Conservation (phyloP, 192 early-diverging fungal genomes). For the Paraglomus occultum region DNA sequence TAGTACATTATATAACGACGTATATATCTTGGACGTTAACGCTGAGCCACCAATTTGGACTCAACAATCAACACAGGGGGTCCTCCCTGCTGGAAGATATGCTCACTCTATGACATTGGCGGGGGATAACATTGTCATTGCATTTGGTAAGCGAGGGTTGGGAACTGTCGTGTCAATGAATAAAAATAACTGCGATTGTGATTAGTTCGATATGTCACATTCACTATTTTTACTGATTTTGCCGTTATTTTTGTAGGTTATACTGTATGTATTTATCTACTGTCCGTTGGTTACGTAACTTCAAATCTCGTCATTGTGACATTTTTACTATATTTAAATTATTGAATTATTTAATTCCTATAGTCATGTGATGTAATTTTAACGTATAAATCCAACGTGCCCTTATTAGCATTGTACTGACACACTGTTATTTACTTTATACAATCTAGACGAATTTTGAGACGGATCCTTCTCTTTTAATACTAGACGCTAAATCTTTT, state of each 20-base stretch:
- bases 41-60: background rate
- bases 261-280: constrained; percentile 2
- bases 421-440: too few relatives aligned
- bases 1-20: background rate
- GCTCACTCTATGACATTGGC: constrained; percentile 15
- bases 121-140: constrained; percentile 16
- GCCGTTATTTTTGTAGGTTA: background rate
- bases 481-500: background rate
- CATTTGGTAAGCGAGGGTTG: constrained; percentile 23
- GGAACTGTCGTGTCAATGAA: too few relatives aligned
- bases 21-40: constrained; percentile 10
- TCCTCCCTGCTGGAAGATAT: background rate
- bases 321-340: background rate
- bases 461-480: too few relatives aligned
- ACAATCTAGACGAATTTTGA: too few relatives aligned
- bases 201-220: background rate
- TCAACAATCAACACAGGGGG: background rate
- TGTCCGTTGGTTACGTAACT: background rate
- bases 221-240: background rate
- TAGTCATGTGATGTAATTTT: background rate
- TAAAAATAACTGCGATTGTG: too few relatives aligned
- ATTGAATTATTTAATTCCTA: background rate
- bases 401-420: too few relatives aligned
- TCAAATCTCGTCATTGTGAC: background rate
- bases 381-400: background rate